These are phyloP conservation scores for Fusarium bactridioides DNA, from an alignment of 2,329 filamentous ascomycete species.

Conservation along the genomic window DNA sequence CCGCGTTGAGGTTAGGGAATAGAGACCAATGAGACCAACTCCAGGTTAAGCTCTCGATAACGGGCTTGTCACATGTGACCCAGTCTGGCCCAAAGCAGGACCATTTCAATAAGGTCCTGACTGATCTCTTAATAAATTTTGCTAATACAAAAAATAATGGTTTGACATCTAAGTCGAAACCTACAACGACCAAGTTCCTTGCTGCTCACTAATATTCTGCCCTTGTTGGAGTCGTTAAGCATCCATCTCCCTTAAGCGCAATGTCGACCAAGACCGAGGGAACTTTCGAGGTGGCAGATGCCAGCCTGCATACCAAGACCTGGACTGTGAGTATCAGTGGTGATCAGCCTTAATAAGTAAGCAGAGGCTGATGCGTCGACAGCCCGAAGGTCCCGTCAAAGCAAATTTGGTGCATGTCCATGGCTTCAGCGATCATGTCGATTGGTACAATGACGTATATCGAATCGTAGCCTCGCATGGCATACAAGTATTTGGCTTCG, in stretches of 20 bases:
- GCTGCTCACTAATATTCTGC: neutral
- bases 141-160: neutral
- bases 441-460: constrained; percentile 80
- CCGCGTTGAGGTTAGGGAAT: neutral
- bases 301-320: constrained; percentile 63
- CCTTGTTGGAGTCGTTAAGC: neutral
- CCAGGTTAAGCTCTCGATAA: constrained; percentile 25
- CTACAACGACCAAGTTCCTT: neutral
- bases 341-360: neutral
- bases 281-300: constrained; percentile 55
- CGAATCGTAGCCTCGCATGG: constrained; percentile 71
- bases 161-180: neutral
- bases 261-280: constrained; percentile 59
- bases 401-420: constrained; percentile 86
- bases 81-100: constrained; percentile 16
- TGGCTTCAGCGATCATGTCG: constrained; percentile 87
- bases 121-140: neutral
- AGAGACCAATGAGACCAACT: constrained; percentile 14
- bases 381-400: constrained; percentile 65
- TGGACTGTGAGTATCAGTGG: constrained; percentile 59
- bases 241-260: neutral
- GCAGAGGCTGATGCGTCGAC: constrained; percentile 13
- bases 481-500: constrained; percentile 80
- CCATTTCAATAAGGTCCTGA: neutral
- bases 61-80: constrained; percentile 34